Percentiles rank a stretch among this genome's conserved stretches.
Conservation (phyloP, 2,329 filamentous ascomycete genomes). For the Hypoxylon sp. region DNA sequence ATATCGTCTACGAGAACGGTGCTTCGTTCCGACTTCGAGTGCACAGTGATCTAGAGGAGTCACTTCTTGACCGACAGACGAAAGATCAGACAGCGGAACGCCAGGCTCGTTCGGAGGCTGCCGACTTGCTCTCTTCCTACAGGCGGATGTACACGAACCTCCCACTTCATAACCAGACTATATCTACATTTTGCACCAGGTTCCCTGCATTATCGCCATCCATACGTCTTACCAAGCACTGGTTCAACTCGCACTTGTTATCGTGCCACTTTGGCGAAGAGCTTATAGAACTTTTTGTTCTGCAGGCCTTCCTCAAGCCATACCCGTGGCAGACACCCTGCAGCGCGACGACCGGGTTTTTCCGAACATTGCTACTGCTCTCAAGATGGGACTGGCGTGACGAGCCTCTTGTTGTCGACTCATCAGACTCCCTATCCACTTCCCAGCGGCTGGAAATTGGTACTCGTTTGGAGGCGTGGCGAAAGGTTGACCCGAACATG, state of each 20-base stretch:
- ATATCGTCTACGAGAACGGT: conserved; percentile 77
- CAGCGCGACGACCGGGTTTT: conserved; percentile 79
- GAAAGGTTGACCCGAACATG: conserved; percentile 87
- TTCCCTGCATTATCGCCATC: conserved; percentile 82
- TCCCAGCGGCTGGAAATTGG: conserved; percentile 69
- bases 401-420: conserved; percentile 82
- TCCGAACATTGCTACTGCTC: conserved; percentile 81
- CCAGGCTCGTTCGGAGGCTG: conserved; percentile 72
- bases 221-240: conserved; percentile 85
- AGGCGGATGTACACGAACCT: conserved; percentile 76
- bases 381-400: conserved; percentile 92
- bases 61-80: conserved; percentile 78
- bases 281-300: conserved; percentile 82
- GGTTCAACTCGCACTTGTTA: conserved; percentile 87
- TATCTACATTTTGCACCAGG: conserved; percentile 81
- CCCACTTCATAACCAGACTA: conserved; percentile 81
- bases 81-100: conserved; percentile 76
- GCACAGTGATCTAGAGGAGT: conserved; percentile 86
- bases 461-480: conserved; percentile 82
- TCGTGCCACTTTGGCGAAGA: conserved; percentile 78
- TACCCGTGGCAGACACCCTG: conserved; percentile 83
- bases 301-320: conserved; percentile 80
- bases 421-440: conserved; percentile 69
- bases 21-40: conserved; percentile 85
- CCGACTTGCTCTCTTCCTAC: conserved; percentile 73